phyloP scores from a whole-genome alignment of 345 rosid genomes.

The Rhodomyrtus tomentosa region DNA sequence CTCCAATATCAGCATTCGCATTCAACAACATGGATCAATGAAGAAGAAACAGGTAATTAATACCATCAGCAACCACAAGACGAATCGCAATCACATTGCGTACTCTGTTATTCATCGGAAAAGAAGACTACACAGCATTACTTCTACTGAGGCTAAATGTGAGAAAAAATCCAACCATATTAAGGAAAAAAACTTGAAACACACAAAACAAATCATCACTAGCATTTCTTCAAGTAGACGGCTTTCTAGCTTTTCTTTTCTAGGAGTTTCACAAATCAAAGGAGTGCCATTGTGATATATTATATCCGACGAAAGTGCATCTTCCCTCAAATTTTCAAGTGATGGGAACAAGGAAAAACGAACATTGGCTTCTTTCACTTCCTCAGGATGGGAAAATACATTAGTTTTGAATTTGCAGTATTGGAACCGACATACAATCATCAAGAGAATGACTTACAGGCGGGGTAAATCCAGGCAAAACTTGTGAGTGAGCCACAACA shows the following conservation, averaged over 20 bases:
- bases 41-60: neutral
- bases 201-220: neutral
- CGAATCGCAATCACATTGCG: neutral
- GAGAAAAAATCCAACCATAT: neutral
- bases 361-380: neutral
- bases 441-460: constrained; percentile 49
- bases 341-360: neutral
- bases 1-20: neutral
- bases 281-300: neutral
- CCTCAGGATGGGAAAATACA: neutral
- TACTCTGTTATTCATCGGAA: neutral
- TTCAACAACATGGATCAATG: neutral
- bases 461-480: constrained; percentile 74
- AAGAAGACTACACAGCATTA: neutral
- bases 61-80: neutral
- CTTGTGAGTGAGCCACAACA: constrained; percentile 74
- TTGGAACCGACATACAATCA: neutral
- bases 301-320: neutral
- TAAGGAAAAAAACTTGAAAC: neutral
- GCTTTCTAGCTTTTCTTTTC: neutral
- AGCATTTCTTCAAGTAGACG: neutral
- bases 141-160: neutral
- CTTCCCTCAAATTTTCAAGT: neutral
- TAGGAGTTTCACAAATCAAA: neutral
- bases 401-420: neutral